Conservation (phyloP, 2,329 filamentous ascomycete species). For the Didymella arachidicola region DNA sequence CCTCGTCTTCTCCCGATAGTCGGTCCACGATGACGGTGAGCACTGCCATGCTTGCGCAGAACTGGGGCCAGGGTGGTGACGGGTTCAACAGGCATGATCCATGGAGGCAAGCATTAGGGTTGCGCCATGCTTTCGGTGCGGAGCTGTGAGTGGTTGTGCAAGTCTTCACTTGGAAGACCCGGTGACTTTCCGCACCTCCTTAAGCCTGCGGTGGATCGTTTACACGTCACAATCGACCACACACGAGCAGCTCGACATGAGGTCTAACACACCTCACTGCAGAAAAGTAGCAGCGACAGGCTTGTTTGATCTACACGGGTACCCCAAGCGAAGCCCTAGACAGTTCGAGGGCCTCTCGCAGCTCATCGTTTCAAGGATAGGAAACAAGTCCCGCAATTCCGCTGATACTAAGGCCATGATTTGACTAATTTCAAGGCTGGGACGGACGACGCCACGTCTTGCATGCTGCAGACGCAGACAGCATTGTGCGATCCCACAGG, state of each 20-base stretch:
- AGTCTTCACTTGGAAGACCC: conserved; percentile 20
- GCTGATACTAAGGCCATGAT: conserved; percentile 11
- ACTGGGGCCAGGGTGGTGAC: conserved; percentile 32
- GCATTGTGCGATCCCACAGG: conserved; percentile 11
- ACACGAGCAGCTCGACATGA: conserved; percentile 4
- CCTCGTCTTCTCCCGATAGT: conserved; percentile 4
- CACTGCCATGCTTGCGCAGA: conserved; percentile 17
- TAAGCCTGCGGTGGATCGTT: conserved; percentile 16
- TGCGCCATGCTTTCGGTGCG: conserved; percentile 26
- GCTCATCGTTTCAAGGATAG: conserved; percentile 14
- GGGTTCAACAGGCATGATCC: conserved; percentile 20
- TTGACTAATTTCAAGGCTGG: conserved; percentile 19
- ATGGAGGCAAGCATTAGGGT: conserved; percentile 20
- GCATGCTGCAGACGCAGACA: conserved; percentile 25
- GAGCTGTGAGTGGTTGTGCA: conserved; percentile 28
- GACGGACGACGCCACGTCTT: conserved; percentile 15
- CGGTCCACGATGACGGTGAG: conserved; percentile 6
- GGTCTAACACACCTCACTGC: conserved; percentile 14
- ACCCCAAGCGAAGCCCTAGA: conserved; percentile 8
- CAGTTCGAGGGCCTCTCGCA: conserved; percentile 4
- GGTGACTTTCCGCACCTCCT: conserved; percentile 22
- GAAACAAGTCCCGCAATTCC: conserved; percentile 22
- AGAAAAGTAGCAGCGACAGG: not conserved
- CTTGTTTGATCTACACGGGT: conserved; percentile 1
- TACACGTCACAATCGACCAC: conserved; percentile 14